These are phyloP conservation scores for Fusarium annulatum DNA, from an alignment of 2,329 filamentous ascomycete species.

Conservation along the genomic window DNA sequence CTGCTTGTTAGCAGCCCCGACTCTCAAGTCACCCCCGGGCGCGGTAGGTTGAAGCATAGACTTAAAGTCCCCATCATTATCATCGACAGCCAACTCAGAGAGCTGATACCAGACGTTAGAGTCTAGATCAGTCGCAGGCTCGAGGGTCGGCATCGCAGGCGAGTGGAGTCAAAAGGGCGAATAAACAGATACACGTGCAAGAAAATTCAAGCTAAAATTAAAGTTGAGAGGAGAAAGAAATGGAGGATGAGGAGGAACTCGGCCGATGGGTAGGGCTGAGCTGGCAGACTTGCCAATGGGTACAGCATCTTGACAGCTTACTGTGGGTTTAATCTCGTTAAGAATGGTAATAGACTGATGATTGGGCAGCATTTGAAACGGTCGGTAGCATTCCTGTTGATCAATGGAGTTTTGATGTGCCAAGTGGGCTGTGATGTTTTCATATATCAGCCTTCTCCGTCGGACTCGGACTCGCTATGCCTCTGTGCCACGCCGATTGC, in stretches of 20 bases:
- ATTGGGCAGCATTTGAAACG: background rate
- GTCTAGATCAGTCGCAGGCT: constrained; percentile 45
- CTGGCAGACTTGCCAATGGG: background rate
- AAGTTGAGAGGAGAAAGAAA: background rate
- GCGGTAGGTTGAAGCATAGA: constrained; percentile 33
- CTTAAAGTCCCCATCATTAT: constrained; percentile 38
- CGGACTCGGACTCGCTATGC: background rate
- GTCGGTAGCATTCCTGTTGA: background rate
- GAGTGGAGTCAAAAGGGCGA: background rate
- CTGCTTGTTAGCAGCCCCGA: constrained; percentile 21
- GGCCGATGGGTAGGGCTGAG: constrained; percentile 16
- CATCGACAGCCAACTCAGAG: constrained; percentile 51
- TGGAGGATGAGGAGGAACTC: background rate
- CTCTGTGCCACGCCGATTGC: fast-evolving
- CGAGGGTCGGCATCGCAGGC: constrained; percentile 10
- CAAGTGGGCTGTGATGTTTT: background rate
- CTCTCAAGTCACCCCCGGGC: constrained; percentile 34
- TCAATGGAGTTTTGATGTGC: background rate
- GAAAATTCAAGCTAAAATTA: too few relatives aligned
- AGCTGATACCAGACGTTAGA: constrained; percentile 52
- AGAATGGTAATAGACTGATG: background rate
- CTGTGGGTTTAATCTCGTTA: constrained; percentile 3
- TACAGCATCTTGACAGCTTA: background rate
- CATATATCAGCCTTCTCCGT: background rate
- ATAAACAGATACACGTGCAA: background rate